Evolutionary conservation across 2,329 filamentous ascomycete species (phyloP).

Genomic region (Gyromitra esculenta): DNA sequence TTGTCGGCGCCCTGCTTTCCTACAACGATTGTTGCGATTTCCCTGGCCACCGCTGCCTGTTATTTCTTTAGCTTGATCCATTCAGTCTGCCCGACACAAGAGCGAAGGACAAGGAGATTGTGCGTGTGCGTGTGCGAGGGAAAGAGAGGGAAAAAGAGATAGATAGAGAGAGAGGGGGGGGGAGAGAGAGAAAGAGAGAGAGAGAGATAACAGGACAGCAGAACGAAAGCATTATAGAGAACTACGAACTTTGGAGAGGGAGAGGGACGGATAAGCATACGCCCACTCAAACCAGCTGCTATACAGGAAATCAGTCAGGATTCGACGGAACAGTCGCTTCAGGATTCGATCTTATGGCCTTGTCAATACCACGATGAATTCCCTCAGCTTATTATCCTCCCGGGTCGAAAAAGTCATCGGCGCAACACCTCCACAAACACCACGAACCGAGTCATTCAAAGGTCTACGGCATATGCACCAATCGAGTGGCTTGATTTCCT

Average conservation of each 20-base stretch:
- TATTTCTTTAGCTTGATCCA: neutral
- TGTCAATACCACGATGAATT: conserved; percentile 81
- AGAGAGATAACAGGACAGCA: neutral
- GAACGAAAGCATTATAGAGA: neutral
- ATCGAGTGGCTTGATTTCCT: conserved; percentile 16
- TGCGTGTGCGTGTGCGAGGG: too few species aligned
- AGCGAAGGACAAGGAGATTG: neutral
- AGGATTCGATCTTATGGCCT: conserved; percentile 61
- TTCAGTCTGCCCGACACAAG: neutral
- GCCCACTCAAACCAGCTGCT: neutral
- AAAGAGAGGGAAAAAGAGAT: too few species aligned
- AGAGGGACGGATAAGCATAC: neutral
- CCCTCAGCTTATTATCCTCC: conserved; percentile 90
- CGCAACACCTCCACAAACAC: conserved; percentile 66
- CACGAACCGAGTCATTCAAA: conserved; percentile 59
- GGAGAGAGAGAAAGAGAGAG: neutral
- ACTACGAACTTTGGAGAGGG: neutral
- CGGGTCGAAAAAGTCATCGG: conserved; percentile 71
- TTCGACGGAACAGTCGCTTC: conserved; percentile 3
- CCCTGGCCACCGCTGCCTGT: neutral
- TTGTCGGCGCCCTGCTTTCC: neutral
- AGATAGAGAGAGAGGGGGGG: neutral
- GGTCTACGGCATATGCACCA: conserved; percentile 51
- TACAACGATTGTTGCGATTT: neutral
- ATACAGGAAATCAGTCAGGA: neutral